These are phyloP conservation scores for Fusarium globosum DNA, from an alignment of 2,329 filamentous ascomycete genomes.

Conservation along the genomic window DNA sequence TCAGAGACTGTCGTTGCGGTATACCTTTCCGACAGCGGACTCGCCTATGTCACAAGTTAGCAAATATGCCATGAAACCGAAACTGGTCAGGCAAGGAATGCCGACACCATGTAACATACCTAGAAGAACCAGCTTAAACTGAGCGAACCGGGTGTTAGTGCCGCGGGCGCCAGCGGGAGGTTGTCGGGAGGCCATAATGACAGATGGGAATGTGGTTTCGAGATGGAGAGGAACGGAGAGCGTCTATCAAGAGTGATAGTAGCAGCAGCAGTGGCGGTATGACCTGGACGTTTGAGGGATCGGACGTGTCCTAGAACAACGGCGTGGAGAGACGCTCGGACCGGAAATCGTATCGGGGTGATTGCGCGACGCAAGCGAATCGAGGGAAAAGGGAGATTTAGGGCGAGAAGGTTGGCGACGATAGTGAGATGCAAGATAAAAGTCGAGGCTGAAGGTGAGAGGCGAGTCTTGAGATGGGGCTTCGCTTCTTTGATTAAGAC, in stretches of 20 bases:
- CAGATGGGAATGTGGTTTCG: conserved; percentile 41
- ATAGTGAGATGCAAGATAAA: conserved; percentile 27
- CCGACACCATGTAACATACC: conserved; percentile 67
- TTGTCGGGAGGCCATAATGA: conserved; percentile 85
- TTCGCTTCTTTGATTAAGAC: conserved; percentile 37
- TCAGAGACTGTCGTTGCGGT: conserved; percentile 26
- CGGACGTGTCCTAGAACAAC: conserved; percentile 44
- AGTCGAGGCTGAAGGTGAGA: conserved; percentile 40
- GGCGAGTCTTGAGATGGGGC: conserved; percentile 38
- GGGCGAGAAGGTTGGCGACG: conserved; percentile 8
- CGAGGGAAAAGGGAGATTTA: conserved; percentile 17
- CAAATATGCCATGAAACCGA: conserved; percentile 25
- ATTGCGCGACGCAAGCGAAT: conserved; percentile 20
- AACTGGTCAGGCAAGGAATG: conserved; percentile 6
- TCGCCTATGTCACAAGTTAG: conserved; percentile 75
- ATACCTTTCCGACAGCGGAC: conserved; percentile 97
- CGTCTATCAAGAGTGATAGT: conserved; percentile 23
- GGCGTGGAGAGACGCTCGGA: conserved; percentile 36
- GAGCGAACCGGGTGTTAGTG: conserved; percentile 88
- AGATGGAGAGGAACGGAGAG: conserved; percentile 33
- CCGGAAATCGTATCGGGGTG: conserved; percentile 25
- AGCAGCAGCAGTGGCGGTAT: conserved; percentile 41
- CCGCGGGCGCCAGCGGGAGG: conserved; percentile 69
- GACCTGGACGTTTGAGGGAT: conserved; percentile 39
- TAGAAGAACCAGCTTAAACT: conserved; percentile 98